Percentiles rank a stretch among this genome's conserved stretches.
These are phyloP conservation scores for Aspergillaceae sp. DNA, from an alignment of 2,329 filamentous ascomycete species.

Conservation along the genomic window DNA sequence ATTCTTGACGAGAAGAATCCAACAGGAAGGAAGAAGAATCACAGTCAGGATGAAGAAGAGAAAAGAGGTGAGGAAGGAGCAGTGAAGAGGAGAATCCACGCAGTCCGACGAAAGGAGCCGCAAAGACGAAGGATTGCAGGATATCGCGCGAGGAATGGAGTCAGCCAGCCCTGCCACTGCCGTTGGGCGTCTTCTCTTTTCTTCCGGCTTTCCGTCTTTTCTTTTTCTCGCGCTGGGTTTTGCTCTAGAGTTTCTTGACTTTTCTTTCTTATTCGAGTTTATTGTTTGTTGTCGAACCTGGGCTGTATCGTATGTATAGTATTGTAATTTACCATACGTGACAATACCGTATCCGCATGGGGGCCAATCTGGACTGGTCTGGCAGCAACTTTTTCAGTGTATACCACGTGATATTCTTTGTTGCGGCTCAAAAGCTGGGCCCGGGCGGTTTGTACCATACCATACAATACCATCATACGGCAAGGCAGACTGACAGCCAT, in stretches of 20 bases:
- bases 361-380: no score
- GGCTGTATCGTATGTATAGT: neutral
- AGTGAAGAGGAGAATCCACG: neutral
- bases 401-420: constrained; percentile 3
- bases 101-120: no score
- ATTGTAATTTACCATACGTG: neutral
- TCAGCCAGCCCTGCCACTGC: no score
- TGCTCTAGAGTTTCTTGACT: no score
- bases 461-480: constrained; percentile 1
- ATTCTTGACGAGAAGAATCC: no score
- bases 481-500: neutral
- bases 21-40: no score
- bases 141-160: neutral
- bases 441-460: neutral
- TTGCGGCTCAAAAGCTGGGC: constrained; percentile 11
- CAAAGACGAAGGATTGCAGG: no score
- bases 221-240: no score
- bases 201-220: no score
- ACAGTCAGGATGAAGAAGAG: neutral
- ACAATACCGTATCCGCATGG: neutral
- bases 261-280: neutral
- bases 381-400: no score
- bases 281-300: neutral
- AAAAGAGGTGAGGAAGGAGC: neutral
- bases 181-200: no score